Conservation (phyloP, 345 rosid species). For the Pugionium dolabratum region DNA sequence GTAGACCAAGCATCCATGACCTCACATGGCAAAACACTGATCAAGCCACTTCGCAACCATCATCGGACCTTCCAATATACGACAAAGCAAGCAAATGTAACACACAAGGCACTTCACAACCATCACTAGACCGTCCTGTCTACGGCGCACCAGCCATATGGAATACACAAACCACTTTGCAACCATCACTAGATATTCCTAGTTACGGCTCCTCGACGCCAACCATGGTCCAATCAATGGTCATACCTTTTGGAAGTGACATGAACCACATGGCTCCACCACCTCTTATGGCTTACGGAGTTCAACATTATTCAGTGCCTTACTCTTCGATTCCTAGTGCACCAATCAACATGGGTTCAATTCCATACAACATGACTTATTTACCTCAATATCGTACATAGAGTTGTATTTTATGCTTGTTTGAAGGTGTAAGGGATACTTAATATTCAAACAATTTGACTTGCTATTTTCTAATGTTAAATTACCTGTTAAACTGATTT, state of each 20-base stretch:
- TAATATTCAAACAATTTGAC: background rate
- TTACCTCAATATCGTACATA: constrained; percentile 48
- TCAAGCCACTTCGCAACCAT: constrained; percentile 41
- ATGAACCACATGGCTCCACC: constrained; percentile 59
- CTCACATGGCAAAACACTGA: constrained; percentile 53
- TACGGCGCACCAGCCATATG: constrained; percentile 15
- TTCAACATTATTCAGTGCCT: constrained; percentile 47
- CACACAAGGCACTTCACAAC: constrained; percentile 10
- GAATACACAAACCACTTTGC: constrained; percentile 10
- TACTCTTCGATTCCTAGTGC: constrained; percentile 61
- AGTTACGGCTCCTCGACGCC: constrained; percentile 44
- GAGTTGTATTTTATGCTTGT: background rate
- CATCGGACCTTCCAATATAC: background rate
- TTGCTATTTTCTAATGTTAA: background rate
- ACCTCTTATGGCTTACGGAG: constrained; percentile 57
- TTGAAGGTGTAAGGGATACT: background rate
- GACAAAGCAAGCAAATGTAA: constrained; percentile 1
- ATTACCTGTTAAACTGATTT: no score
- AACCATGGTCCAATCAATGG: constrained; percentile 66
- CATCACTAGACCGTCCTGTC: background rate
- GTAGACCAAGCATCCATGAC: constrained; percentile 79
- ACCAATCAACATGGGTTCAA: constrained; percentile 58
- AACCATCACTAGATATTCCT: constrained; percentile 44
- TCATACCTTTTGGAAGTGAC: constrained; percentile 75
- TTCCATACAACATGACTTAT: constrained; percentile 60